A percentile compares a stretch with the other conserved stretches of the same genome.
phyloP scores from a whole-genome alignment of 2,329 filamentous ascomycete species.

The Coniochaeta sp. region DNA sequence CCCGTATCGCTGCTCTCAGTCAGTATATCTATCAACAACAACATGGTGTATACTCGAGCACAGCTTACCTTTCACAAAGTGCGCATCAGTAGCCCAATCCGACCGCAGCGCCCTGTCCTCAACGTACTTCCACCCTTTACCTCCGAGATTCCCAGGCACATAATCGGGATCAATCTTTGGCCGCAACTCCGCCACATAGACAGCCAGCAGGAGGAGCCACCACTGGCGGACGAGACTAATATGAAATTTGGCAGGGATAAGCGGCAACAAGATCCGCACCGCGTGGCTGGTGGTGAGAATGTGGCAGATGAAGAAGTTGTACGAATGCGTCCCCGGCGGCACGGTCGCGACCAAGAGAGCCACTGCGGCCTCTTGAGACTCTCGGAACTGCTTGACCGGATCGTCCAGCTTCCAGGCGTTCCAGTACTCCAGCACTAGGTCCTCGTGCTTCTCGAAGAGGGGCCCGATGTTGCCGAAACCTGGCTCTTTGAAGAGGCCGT shows the following conservation, averaged over 20 bases:
- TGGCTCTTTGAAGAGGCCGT: conserved; percentile 52
- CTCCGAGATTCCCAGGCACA: conserved; percentile 54
- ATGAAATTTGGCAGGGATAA: conserved; percentile 67
- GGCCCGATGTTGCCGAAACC: conserved; percentile 56
- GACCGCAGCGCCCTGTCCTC: conserved; percentile 63
- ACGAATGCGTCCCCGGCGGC: conserved; percentile 50
- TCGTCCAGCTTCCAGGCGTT: conserved; percentile 71
- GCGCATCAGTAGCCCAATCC: conserved; percentile 61
- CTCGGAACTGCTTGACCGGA: conserved; percentile 65
- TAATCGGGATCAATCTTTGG: conserved; percentile 63
- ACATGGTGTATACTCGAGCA: background rate
- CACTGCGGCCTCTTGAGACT: conserved; percentile 56
- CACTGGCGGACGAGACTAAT: conserved; percentile 71
- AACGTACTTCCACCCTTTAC: conserved; percentile 70
- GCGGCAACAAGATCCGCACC: conserved; percentile 73
- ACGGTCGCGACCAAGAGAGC: conserved; percentile 57
- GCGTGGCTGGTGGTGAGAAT: conserved; percentile 82
- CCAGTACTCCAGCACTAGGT: conserved; percentile 77
- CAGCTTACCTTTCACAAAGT: conserved; percentile 71
- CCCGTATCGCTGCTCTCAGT: conserved; percentile 48
- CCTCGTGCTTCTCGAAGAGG: conserved; percentile 63
- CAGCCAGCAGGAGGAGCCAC: conserved; percentile 75
- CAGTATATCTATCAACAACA: background rate
- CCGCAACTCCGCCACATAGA: conserved; percentile 69
- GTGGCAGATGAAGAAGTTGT: conserved; percentile 80